Conservation (phyloP, 371 early-diverging fungal genomes). For the Mortierella sp. region DNA sequence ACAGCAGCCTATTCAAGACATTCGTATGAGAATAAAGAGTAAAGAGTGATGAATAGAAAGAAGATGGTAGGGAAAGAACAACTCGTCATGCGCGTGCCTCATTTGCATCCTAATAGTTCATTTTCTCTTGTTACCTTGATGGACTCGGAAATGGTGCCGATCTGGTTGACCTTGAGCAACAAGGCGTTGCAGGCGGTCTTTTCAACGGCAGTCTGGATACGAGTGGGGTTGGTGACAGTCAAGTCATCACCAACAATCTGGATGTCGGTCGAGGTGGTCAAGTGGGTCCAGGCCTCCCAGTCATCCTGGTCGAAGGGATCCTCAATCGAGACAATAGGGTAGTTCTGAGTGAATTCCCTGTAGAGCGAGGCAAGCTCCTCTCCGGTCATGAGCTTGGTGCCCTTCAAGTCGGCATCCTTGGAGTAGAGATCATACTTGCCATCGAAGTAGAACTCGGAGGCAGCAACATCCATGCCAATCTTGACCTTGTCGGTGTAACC, state of each 20-base stretch:
- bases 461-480: conserved; percentile 99
- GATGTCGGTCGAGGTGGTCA: conserved; percentile 72
- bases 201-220: conserved; percentile 91
- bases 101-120: too few relatives aligned
- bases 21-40: neutral
- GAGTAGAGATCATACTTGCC: conserved; percentile 97
- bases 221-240: conserved; percentile 97
- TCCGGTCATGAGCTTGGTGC: conserved; percentile 77
- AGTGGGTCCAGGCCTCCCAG: conserved; percentile 91
- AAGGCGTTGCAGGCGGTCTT: conserved; percentile 96
- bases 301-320: conserved; percentile 99
- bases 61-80: neutral
- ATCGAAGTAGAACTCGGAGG: conserved; percentile 97
- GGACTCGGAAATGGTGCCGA: conserved; percentile 97
- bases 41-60: neutral
- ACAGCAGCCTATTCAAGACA: conserved; percentile 59
- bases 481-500: conserved; percentile 95
- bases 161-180: conserved; percentile 99
- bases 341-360: conserved; percentile 83
- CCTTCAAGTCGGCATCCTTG: conserved; percentile 91
- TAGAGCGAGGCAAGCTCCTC: conserved; percentile 91
- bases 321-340: conserved; percentile 97
- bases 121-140: conserved; percentile 80
- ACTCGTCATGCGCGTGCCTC: too few relatives aligned
- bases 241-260: conserved; percentile 99